These are phyloP conservation scores for Candida anutae DNA, from an alignment of 1,139 yeast species.

Conservation along the genomic window DNA sequence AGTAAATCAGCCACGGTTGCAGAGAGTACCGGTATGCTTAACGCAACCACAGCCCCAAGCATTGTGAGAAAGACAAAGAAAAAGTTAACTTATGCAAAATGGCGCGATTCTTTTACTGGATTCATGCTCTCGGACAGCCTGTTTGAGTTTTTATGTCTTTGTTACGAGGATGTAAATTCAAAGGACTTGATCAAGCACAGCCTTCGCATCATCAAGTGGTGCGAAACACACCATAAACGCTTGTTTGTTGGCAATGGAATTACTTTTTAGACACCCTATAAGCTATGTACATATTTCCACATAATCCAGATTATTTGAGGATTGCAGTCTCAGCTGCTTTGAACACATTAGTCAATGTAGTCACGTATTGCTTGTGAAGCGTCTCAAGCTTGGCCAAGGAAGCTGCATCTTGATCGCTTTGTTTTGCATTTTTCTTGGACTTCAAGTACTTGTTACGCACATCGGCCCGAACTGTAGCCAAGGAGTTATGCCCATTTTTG, in stretches of 20 bases:
- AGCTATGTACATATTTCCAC: background rate
- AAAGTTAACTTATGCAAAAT: slow-evolving; percentile 28
- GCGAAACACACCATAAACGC: slow-evolving; percentile 27
- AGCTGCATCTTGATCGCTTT: slow-evolving; percentile 46
- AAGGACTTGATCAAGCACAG: slow-evolving; percentile 25
- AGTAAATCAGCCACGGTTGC: slow-evolving; percentile 20
- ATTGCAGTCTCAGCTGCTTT: slow-evolving; percentile 54
- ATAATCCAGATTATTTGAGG: slow-evolving; percentile 17
- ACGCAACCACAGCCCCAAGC: background rate
- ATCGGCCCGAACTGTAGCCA: slow-evolving; percentile 56
- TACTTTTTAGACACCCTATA: slow-evolving; percentile 8
- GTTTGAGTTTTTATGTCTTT: slow-evolving; percentile 34
- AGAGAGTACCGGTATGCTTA: background rate
- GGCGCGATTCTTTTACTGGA: slow-evolving; percentile 24
- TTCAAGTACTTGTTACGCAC: slow-evolving; percentile 51
- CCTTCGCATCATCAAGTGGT: slow-evolving; percentile 32
- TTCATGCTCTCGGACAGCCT: slow-evolving; percentile 29
- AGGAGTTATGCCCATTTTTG: slow-evolving; percentile 46
- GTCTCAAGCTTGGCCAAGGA: slow-evolving; percentile 55
- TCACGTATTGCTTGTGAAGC: slow-evolving; percentile 54
- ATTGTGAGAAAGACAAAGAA: slow-evolving; percentile 16
- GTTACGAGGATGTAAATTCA: slow-evolving; percentile 21
- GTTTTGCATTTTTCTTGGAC: slow-evolving; percentile 29
- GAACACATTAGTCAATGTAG: slow-evolving; percentile 48
- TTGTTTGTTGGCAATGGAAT: slow-evolving; percentile 25